These are phyloP conservation scores for Leucoagaricus sp. DNA, from an alignment of 1,284 basidiomycete genomes.

Conservation along the genomic window DNA sequence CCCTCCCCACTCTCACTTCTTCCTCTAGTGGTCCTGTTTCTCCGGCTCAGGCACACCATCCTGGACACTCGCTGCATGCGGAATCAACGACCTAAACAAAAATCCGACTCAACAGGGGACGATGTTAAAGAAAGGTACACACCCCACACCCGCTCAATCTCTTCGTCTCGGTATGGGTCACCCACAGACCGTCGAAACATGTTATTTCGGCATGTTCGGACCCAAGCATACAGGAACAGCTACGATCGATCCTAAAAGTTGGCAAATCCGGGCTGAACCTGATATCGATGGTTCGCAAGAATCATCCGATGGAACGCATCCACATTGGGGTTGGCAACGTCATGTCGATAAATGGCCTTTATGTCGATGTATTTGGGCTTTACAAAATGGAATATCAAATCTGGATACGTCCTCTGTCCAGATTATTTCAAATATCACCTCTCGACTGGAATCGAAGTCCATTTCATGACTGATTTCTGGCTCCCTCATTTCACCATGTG, in stretches of 20 bases:
- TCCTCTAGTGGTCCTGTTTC: conserved; percentile 95
- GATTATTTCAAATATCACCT: conserved; percentile 74
- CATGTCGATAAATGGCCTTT: conserved; percentile 73
- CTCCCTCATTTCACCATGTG: conserved; percentile 75
- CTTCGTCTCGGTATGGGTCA: conserved; percentile 89
- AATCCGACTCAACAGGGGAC: conserved; percentile 70
- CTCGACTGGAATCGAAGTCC: conserved; percentile 41
- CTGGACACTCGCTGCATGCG: conserved; percentile 93
- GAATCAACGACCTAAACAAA: conserved; percentile 79
- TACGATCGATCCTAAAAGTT: conserved; percentile 83
- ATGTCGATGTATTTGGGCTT: conserved; percentile 90
- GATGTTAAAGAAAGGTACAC: conserved; percentile 82
- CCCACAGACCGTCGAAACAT: conserved; percentile 84
- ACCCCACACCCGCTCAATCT: conserved; percentile 85
- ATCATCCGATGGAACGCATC: conserved; percentile 44
- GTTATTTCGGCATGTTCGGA: conserved; percentile 80
- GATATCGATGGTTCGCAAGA: conserved; percentile 15
- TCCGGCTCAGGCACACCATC: conserved; percentile 95
- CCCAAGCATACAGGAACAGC: conserved; percentile 75
- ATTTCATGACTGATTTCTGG: conserved; percentile 87
- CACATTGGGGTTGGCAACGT: conserved; percentile 82
- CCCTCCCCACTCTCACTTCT: conserved; percentile 1
- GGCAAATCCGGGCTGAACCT: conserved; percentile 71
- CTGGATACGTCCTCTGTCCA: conserved; percentile 68
- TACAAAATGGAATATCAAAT: conserved; percentile 89